These are phyloP conservation scores for Daldinia eschscholtzii DNA, from an alignment of 2,329 filamentous ascomycete species.

Conservation along the genomic window DNA sequence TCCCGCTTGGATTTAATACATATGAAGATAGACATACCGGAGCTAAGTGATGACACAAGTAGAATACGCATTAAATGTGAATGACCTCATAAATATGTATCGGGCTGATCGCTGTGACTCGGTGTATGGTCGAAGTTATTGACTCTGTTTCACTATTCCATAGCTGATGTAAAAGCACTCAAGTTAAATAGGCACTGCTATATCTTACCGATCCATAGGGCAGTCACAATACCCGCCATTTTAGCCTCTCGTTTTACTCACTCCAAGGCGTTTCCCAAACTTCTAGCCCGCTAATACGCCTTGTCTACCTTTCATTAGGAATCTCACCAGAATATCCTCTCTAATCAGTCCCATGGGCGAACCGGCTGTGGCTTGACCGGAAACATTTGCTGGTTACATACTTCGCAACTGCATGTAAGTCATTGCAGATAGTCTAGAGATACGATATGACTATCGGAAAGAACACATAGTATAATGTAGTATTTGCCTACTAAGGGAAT, in stretches of 20 bases:
- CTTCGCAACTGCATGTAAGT: background rate
- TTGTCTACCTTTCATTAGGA: background rate
- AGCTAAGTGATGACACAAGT: background rate
- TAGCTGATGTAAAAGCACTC: no score
- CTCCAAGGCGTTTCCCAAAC: background rate
- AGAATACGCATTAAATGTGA: background rate
- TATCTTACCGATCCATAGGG: no score
- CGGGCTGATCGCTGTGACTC: no score
- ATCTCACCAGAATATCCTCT: background rate
- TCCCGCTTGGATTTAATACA: background rate
- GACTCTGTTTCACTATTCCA: no score
- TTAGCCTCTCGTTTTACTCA: background rate
- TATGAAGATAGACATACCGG: background rate
- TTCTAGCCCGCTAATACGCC: background rate
- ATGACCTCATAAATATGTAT: no score
- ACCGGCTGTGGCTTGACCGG: no score
- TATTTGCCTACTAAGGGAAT: background rate
- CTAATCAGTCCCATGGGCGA: background rate
- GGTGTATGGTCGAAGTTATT: no score
- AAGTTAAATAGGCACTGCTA: no score
- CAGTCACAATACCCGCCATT: no score
- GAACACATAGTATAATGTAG: background rate
- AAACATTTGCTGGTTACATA: background rate
- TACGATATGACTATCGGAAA: background rate
- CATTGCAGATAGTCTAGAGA: background rate